Base-by-base conservation (phyloP, 495 filamentous ascomycete genomes). In the Antarctomyces pellizariae region DNA sequence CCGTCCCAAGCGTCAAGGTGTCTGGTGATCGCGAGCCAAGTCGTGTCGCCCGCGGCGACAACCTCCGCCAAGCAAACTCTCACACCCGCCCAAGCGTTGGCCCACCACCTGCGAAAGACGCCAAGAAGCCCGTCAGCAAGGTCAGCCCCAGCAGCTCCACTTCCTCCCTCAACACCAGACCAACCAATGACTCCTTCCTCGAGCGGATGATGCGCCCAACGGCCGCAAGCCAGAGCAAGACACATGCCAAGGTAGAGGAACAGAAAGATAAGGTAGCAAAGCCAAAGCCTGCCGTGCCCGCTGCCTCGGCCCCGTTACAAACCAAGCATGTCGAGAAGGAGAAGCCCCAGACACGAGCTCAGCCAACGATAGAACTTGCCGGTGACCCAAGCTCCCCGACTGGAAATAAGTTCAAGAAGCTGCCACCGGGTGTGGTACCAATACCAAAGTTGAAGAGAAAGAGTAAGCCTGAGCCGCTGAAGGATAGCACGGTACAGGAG, bases 141-240 rank as follows among this genome's bases (percentile, higher is more conserved):
- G 28, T 20, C 26, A 14, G 40, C 37, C 24, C 18, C 39, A 13
- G 25, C 36, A 7, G 10, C 24, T 16, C 37, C 30, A 3, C n/a
- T n/a, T n/a, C n/a, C n/a, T n/a, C n/a, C n/a, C n/a, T n/a, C n/a
- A n/a, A n/a, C n/a, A n/a, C n/a, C n/a, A n/a, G n/a, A n/a, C 32
- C 37, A 7, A 32, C 34, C 2, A 70, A 75, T 38, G 73, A 80
- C 29, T 49, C 71, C 2, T 93, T 93, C 49, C 56, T 93, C 9
- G 77, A 75, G 5, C 58, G 82, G 31, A 90, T 93, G 82, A 91
- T 79, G 78, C 66, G 79, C 7, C 82, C 80, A 3, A 93, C 82
- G 5, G 65, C 74, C 13, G 65, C 66, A 31, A 82, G 73, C 16
- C 63, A 75, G 4, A 73, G 60, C 42, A 91, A 84, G 49, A 61